Base-by-base conservation (phyloP, 495 filamentous ascomycete species). In the Jackrogersella minutella region DNA sequence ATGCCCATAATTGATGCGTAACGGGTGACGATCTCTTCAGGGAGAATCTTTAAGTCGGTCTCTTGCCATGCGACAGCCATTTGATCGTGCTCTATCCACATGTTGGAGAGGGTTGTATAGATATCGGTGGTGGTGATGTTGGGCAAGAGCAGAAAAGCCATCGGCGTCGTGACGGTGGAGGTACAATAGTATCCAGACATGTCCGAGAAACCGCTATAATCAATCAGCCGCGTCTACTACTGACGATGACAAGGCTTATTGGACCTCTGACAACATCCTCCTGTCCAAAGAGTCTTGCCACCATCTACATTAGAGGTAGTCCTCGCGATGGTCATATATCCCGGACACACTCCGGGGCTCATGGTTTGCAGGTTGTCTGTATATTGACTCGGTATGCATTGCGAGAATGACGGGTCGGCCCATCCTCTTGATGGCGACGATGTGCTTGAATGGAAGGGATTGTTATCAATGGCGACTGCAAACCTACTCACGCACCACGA, bases 221-320 rank as follows among this genome's bases (percentile, higher is more conserved):
- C 33, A 17, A 16, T 57, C 10, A 57, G 54, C 30, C 8, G 41
- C n/a, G 22, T 24, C 33, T 7, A 7, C 16, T 13, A 39, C 10
- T 1, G 17, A 9, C 33, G 21, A 21, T 17, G 19, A 16, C 9
- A 39, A 13, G 24, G 54, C 19, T 0, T 2, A 1, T 14, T 17
- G 14, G 5, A 74, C 69, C 64, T 71, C 37, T 72, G 71, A 53
- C 68, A 72, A 31, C 68, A 74, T 31, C 53, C 50, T 68, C 58
- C 69, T 10, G 40, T 59, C 62, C 65, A 74, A 17, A 54, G 22
- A 9, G 65, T 69, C 22, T 53, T 64, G 13, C 36, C 14, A 2
- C 37, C 37, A 2, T 62, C 10, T 0, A 52, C 37, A 5, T 51
- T 37, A 7, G 49, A 58, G 6, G 2, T 16, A 1, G 53, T 37